Base-by-base conservation (phyloP, 2,329 filamentous ascomycete genomes). In the Septoria linicola region DNA sequence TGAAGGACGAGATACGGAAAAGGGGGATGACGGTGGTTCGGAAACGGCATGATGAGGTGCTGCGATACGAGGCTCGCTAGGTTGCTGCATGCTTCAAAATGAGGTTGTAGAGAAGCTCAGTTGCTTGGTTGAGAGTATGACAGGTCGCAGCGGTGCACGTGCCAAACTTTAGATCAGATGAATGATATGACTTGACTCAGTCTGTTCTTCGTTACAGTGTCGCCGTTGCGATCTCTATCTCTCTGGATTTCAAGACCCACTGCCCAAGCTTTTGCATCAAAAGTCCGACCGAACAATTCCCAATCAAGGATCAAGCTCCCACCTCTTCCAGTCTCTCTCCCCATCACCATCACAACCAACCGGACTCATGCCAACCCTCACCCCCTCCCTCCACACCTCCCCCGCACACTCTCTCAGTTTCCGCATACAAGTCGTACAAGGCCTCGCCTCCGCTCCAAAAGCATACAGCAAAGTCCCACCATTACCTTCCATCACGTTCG, bases 111-210 rank as follows among this genome's bases (percentile, higher is more conserved):
- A 40, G 44, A 47, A 48, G 59, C 58, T 10, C 5, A 10, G 23
- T 27, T 62, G 52, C 57, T 48, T 47, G 51, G 42, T 54, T 45
- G 62, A 65, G 58, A 64, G 65, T 64, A 68, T 64, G 66, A 68
- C 67, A 67, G 66, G 65, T 68, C 63, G 65, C 51, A 58, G 65
- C 62, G 59, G 80, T 64, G 51, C 51, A 49, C 51, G 51, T 53
- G 51, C 51, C 49, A 53, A 37, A 27, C 21, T n/a, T n/a, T 53
- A 49, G 44, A 47, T 37, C 25, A 39, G 23, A 49, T 47, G 50
- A 53, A 40, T 44, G 48, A 51, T 32, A 42, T 27, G 36, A 41
- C 44, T 45, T 49, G 45, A 35, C 44, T 45, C 51, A 39, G 36
- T 46, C 42, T 42, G 27, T 40, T 31, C n/a, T n/a, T n/a, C n/a